A percentile compares a stretch with the other conserved stretches of the same genome.
Evolutionary conservation across 495 filamentous ascomycete species (phyloP).

Genomic region (Aspergillus asperescens): DNA sequence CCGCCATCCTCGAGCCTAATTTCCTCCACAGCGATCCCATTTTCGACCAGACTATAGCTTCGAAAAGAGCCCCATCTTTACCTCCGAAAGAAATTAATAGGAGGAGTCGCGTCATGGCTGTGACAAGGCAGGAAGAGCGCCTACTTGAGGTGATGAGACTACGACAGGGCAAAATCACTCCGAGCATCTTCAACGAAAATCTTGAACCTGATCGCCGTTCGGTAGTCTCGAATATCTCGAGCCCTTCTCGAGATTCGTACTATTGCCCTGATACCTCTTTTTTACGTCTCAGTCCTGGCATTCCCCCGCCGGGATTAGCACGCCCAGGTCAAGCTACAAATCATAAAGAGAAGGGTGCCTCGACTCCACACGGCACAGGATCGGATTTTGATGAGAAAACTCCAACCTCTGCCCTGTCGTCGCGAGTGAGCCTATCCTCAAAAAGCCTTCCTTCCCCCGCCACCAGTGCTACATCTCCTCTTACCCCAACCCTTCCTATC

Average conservation of each 20-base stretch:
- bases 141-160: conserved; percentile 74
- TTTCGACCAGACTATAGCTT: conserved; percentile 4
- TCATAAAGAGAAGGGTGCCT: conserved; percentile 27
- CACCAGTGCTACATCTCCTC: conserved; percentile 37
- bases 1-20: conserved; percentile 32
- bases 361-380: conserved; percentile 26
- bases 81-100: conserved; percentile 33
- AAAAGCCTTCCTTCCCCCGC: conserved; percentile 39
- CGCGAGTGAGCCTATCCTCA: conserved; percentile 35
- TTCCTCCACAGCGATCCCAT: conserved; percentile 23
- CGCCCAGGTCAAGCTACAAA: conserved; percentile 28
- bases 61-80: background rate
- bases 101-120: conserved; percentile 70
- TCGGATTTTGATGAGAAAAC: conserved; percentile 39
- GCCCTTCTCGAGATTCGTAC: conserved; percentile 34
- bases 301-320: conserved; percentile 21
- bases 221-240: conserved; percentile 30
- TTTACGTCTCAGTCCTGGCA: conserved; percentile 38
- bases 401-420: conserved; percentile 29
- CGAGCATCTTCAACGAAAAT: conserved; percentile 59
- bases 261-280: conserved; percentile 41
- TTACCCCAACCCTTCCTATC: conserved; percentile 42
- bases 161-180: conserved; percentile 71
- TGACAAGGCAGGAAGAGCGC: conserved; percentile 80
- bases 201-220: conserved; percentile 27